Percentiles rank a stretch among this genome's conserved stretches.
These are phyloP conservation scores for Casuarina equisetifolia DNA, from an alignment of 306 rosid genomes.

Conservation along the genomic window DNA sequence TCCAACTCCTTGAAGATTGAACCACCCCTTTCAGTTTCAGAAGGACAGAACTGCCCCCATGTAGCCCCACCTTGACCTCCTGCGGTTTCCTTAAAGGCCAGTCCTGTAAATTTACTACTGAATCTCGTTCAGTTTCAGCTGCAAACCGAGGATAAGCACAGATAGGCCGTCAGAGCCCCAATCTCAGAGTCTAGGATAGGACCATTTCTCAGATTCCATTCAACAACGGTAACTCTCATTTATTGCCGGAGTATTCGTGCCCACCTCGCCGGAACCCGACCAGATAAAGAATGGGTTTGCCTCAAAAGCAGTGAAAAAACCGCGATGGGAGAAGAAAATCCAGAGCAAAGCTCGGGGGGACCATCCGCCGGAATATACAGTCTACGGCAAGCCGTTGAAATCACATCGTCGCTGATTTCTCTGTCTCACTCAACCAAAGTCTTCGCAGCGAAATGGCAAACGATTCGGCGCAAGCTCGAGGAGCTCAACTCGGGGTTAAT, in stretches of 20 bases:
- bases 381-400: constrained; percentile 46
- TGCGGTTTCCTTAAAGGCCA: constrained; percentile 21
- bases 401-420: constrained; percentile 55
- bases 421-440: constrained; percentile 65
- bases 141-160: constrained; percentile 42
- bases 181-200: constrained; percentile 13
- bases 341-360: constrained; percentile 32
- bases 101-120: constrained; percentile 21
- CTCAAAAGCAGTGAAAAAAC: constrained; percentile 35
- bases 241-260: constrained; percentile 38
- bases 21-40: constrained; percentile 12
- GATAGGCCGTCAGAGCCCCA: constrained; percentile 28
- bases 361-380: constrained; percentile 23
- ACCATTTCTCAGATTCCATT: constrained; percentile 25
- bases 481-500: constrained; percentile 56
- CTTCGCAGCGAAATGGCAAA: constrained; percentile 75
- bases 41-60: constrained; percentile 35
- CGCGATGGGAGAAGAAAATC: constrained; percentile 50
- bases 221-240: constrained; percentile 4
- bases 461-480: constrained; percentile 62
- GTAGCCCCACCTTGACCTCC: neutral
- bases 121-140: constrained; percentile 36
- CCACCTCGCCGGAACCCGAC: constrained; percentile 13
- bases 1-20: constrained; percentile 33
- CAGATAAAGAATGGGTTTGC: constrained; percentile 40